These are phyloP conservation scores for Rutstroemia sp. DNA, from an alignment of 2,329 filamentous ascomycete species.

Conservation along the genomic window DNA sequence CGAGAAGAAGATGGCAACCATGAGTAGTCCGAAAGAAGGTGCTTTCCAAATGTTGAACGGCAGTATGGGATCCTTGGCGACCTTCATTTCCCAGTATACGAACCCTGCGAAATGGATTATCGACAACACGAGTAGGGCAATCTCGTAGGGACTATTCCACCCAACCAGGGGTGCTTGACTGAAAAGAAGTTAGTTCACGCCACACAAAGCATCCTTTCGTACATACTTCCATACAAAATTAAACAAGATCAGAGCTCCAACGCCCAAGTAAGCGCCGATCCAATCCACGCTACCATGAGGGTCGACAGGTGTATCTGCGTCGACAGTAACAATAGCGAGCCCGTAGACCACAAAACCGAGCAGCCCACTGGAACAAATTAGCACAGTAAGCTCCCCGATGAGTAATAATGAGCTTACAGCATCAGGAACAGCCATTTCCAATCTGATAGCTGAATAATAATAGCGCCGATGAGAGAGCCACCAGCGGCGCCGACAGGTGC, in stretches of 20 bases:
- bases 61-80: constrained; percentile 16
- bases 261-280: constrained; percentile 34
- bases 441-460: constrained; percentile 29
- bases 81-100: constrained; percentile 14
- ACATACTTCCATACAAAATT: constrained; percentile 44
- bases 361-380: not conserved
- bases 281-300: constrained; percentile 34
- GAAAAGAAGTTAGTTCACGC: not conserved
- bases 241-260: constrained; percentile 37
- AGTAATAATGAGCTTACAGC: constrained; percentile 18
- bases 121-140: constrained; percentile 12
- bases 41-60: constrained; percentile 21
- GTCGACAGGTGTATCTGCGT: constrained; percentile 14
- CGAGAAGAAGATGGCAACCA: constrained; percentile 13
- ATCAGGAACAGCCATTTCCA: constrained; percentile 38
- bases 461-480: constrained; percentile 33
- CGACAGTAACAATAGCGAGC: not conserved
- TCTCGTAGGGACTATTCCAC: constrained; percentile 16
- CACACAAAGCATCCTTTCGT: no score
- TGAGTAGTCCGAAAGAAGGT: constrained; percentile 16
- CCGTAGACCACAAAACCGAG: constrained; percentile 4
- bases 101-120: constrained; percentile 13
- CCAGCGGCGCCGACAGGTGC: constrained; percentile 38
- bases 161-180: constrained; percentile 21
- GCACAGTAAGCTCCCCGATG: not conserved